Evolutionary conservation across 306 rosid genomes (phyloP).

Genomic region (Dalbergia cochinchinensis): DNA sequence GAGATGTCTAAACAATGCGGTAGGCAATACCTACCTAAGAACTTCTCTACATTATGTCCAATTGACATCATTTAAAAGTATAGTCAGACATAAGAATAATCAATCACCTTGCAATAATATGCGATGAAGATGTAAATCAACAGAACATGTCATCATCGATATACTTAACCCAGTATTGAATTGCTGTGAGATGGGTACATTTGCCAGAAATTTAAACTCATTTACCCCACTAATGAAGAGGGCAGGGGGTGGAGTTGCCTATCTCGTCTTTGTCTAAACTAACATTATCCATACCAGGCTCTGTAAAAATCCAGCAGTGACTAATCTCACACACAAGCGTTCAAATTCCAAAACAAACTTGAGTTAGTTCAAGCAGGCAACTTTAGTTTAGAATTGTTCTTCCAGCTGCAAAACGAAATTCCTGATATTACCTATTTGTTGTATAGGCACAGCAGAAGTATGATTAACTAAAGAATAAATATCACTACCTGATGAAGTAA

Average conservation of each 20-base stretch:
- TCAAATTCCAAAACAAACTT: conserved; percentile 44
- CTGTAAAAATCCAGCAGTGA: conserved; percentile 44
- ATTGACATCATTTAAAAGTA: too few species aligned
- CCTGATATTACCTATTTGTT: conserved; percentile 8
- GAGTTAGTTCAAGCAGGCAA: conserved; percentile 76
- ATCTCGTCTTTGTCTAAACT: conserved; percentile 31
- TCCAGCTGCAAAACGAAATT: conserved; percentile 81
- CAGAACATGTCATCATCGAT: conserved; percentile 25
- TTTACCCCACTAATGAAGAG: conserved; percentile 42
- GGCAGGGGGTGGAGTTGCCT: conserved; percentile 36
- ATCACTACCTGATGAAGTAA: conserved; percentile 80
- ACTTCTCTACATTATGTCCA: too few species aligned
- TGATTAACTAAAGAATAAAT: background rate
- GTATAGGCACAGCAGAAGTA: background rate
- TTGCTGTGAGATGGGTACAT: conserved; percentile 38
- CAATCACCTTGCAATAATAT: conserved; percentile 34
- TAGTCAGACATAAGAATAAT: too few species aligned
- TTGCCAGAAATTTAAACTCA: conserved; percentile 43
- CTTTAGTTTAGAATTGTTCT: conserved; percentile 83
- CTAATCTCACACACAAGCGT: conserved; percentile 41
- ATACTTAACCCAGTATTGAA: background rate
- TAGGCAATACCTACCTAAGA: background rate
- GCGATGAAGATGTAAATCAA: conserved; percentile 43
- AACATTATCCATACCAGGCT: conserved; percentile 41
- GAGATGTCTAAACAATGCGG: too few species aligned